These are phyloP conservation scores for Balakata baccata DNA, from an alignment of 345 rosid species.

Conservation along the genomic window DNA sequence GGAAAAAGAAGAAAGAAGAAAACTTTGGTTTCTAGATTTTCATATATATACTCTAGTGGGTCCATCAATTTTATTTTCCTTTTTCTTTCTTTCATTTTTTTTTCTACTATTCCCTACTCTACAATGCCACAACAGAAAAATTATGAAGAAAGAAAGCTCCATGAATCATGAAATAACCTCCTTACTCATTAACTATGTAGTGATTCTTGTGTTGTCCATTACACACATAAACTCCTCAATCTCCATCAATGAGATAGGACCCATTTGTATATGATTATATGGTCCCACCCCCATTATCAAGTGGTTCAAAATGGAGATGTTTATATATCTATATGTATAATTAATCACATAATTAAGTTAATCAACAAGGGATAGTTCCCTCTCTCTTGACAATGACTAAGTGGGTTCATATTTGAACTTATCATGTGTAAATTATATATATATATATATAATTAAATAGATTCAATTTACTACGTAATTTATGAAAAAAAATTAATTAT, in stretches of 20 bases:
- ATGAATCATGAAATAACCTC: constrained; percentile 11
- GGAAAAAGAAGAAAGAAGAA: background rate
- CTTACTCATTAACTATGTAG: background rate
- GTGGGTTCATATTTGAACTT: background rate
- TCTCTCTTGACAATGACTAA: constrained; percentile 1
- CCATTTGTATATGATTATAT: constrained; percentile 14
- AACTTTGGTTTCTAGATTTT: constrained; percentile 36
- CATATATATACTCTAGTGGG: constrained; percentile 18
- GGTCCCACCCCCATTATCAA: constrained; percentile 23
- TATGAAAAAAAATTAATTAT: too few species aligned
- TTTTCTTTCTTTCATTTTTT: background rate
- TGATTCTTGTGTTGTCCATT: constrained; percentile 7
- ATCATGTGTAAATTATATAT: constrained; percentile 4
- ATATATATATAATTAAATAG: too few species aligned
- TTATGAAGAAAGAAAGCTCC: too few species aligned
- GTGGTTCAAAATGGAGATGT: constrained; percentile 13
- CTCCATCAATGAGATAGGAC: constrained; percentile 30
- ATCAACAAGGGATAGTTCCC: constrained; percentile 4
- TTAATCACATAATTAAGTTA: constrained; percentile 19
- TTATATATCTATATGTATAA: background rate
- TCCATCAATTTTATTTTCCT: background rate
- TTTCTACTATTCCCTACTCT: background rate
- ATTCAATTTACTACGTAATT: too few species aligned
- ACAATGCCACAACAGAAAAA: too few species aligned
- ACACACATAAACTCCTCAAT: constrained; percentile 18